Base-by-base conservation (phyloP, 2,329 filamentous ascomycete species). In the Penicillium italicum region DNA sequence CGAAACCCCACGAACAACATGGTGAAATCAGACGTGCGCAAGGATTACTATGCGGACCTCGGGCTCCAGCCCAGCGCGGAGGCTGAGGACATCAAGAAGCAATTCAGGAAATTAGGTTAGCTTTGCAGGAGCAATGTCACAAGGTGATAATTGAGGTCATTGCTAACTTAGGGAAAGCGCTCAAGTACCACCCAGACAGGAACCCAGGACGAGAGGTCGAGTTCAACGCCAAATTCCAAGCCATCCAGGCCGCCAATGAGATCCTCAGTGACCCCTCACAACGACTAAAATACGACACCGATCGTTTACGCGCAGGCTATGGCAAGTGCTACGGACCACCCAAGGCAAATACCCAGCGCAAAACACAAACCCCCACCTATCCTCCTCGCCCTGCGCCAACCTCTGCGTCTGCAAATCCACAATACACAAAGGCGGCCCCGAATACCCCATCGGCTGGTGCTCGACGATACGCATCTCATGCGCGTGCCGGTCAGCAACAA, bases 131-230 rank as follows among this genome's bases (percentile, higher is more conserved):
- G 20, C 36, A 8, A 16, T 41, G 16, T 9, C 16, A 26, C 18
- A 5, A 12, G 28, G 18, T 5, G 10, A 11, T 8, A n/a, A 22
- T 24, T 6, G 24, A 2, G 28, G 6, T 9, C 12, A 8, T 30
- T 42, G 26, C 26, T 41, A 36, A 42, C 26, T 12, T 11, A 11
- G n/a, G 11, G 6, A 41, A 36, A 91, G 91, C 91, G 45, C 79
- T 95, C 44, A 89, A 89, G 72, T 95, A 89, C 67, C 91, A 96
- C 68, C 91, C 91, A 8, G 91, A 96, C 71, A 87, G 91, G 57
- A 96, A 96, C 68, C 90, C 88, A 11, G 91, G 91, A 49, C 85
- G 84, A 67, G 91, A 96, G 74, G 76, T 83, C 55, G 90, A 93
- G 68, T 88, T 88, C 69, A 90, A 89, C 62, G 80, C 87, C 31